Conservation (phyloP, 2,329 filamentous ascomycete species). For the Trichophyton benhamiae region DNA sequence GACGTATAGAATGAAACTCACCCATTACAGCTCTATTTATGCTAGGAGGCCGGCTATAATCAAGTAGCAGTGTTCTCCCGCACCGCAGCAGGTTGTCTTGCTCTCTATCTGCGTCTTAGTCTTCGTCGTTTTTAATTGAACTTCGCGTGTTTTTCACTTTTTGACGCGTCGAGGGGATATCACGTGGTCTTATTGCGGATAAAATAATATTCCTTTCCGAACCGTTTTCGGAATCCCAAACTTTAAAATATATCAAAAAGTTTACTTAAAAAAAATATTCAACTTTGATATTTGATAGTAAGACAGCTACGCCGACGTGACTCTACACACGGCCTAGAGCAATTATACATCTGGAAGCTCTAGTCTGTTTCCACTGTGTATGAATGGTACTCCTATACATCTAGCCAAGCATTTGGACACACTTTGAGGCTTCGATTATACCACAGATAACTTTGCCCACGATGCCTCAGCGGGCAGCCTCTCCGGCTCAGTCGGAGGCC, state of each 20-base stretch:
- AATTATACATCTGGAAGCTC: background rate
- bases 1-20: background rate
- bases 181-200: background rate
- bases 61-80: background rate
- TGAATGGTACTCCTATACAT: background rate
- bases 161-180: conserved; percentile 3
- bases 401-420: background rate
- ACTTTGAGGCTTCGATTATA: background rate
- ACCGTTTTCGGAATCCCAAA: background rate
- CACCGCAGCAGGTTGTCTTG: background rate
- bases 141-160: background rate
- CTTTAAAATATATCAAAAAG: background rate
- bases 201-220: background rate
- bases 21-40: conserved; percentile 7
- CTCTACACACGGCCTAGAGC: background rate
- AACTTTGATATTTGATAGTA: background rate
- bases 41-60: background rate
- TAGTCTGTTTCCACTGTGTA: background rate
- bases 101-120: background rate
- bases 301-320: too few species aligned
- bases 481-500: conserved; percentile 74
- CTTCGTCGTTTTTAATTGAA: background rate
- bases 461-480: conserved; percentile 63
- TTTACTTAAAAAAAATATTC: background rate
- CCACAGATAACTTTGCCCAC: background rate